Percentiles rank a stretch among this genome's conserved stretches.
Evolutionary conservation across 2,329 filamentous ascomycete species (phyloP).

Genomic region (Colletotrichum liriopes): DNA sequence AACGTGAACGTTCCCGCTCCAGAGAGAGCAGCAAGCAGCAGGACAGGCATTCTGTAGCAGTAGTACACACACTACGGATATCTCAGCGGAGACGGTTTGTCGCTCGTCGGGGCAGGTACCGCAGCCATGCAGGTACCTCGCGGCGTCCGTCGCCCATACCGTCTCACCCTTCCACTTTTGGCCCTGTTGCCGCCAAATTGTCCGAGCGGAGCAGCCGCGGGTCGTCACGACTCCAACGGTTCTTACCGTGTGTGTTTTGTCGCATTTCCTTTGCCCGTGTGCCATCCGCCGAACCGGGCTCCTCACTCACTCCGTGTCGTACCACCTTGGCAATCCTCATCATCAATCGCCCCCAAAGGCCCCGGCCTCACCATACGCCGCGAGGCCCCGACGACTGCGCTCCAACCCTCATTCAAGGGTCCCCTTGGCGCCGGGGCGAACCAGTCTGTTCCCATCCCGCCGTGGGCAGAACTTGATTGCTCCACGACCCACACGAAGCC

Average conservation of each 20-base stretch:
- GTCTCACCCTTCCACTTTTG: constrained; percentile 1
- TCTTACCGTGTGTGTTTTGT: neutral
- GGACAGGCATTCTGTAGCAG: too few relatives aligned
- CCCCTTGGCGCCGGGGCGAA: constrained; percentile 19
- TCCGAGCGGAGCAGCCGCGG: constrained; percentile 22
- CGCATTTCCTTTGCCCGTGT: neutral
- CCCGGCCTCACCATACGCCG: constrained; percentile 12
- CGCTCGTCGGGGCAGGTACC: neutral
- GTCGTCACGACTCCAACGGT: neutral
- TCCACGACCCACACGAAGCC: constrained; percentile 15
- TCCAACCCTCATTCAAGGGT: constrained; percentile 31
- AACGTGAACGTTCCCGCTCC: neutral
- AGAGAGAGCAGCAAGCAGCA: neutral
- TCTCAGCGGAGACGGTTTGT: too few relatives aligned
- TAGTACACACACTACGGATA: too few relatives aligned
- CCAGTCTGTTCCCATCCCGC: constrained; percentile 30
- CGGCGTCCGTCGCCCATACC: neutral
- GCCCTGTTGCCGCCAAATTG: constrained; percentile 22
- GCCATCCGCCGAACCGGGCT: constrained; percentile 4
- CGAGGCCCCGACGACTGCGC: constrained; percentile 25
- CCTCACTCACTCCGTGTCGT: constrained; percentile 11
- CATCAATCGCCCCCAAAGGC: constrained; percentile 3
- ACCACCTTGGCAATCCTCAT: neutral
- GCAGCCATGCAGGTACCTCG: constrained; percentile 6
- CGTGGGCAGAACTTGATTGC: neutral